Evolutionary conservation across 2,329 filamentous ascomycete species (phyloP), one percentile per base, ranked within the genome.

Genomic region (Dichotomopilus funicola): DNA sequence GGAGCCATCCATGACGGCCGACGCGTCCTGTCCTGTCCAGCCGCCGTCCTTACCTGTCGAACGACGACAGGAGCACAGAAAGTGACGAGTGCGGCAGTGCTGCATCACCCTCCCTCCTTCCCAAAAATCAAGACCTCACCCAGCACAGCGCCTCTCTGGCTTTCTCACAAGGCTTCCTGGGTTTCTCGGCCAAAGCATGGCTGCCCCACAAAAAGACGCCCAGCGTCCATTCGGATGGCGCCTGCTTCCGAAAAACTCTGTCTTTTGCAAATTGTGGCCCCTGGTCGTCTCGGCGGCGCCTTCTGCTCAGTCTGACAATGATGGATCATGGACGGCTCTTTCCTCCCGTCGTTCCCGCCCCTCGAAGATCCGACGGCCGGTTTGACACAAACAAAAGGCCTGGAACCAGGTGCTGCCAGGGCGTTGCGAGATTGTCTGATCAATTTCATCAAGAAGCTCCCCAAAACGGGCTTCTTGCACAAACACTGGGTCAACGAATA

Each of bases 161-260:
- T 38, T 41, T 53, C 35, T 13, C 33, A 12, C 48, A 46, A 54
- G 52, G 52, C 49, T 6, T 46, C 36, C 47, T 49, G 36, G 37
- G 11, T 12, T 33, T 38, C 45, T 45, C 46, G 35, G 46, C 37
- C 19, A 44, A n/a, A 19, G 36, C 19, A 27, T 27, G 19, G 19
- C 19, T 27, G 49, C 11, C 44, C 53, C 55, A 50, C 43, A 34
- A 10, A 34, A 31, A 38, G 43, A 27, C 43, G 58, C 58, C 58
- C 57, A 60, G 58, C 40, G 12, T 50, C 56, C 55, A 52, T 57
- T 54, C 47, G 53, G 56, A 51, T 55, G 53, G 53, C 53, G 58
- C 56, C 49, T 58, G 49, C 49, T 47, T 60, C 60, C 59, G 59
- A 36, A 43, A 42, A 42, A 51, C 27, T 51, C 34, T 36, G 43